Evolutionary conservation across 176 grass and related monocot genomes (phyloP).

Genomic region (Avena insularis): DNA sequence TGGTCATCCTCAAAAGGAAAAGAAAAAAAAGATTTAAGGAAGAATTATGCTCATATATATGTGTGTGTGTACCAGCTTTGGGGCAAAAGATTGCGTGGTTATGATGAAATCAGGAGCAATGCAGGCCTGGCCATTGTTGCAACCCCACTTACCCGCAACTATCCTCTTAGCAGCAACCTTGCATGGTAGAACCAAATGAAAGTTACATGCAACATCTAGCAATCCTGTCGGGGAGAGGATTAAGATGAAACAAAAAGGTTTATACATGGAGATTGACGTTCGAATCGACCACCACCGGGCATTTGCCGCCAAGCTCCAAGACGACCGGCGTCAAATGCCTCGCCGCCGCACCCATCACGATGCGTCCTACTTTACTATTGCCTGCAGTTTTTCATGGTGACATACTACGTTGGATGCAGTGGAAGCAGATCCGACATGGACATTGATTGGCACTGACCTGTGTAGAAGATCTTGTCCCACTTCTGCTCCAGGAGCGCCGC

Average conservation of each 20-base stretch:
- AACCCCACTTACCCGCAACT: slow-evolving; percentile 77
- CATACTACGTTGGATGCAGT: not conserved
- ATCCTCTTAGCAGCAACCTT: slow-evolving; percentile 82
- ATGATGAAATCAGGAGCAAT: slow-evolving; percentile 84
- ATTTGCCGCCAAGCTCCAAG: slow-evolving; percentile 88
- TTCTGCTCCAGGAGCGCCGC: slow-evolving; percentile 73
- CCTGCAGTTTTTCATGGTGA: slow-evolving; percentile 46
- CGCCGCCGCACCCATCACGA: slow-evolving; percentile 64
- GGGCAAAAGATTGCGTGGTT: slow-evolving; percentile 76
- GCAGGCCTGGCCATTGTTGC: slow-evolving; percentile 85
- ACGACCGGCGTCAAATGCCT: slow-evolving; percentile 80
- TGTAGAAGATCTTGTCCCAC: slow-evolving; percentile 95
- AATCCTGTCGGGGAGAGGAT: not conserved
- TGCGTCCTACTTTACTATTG: slow-evolving; percentile 67
- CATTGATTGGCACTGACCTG: slow-evolving; percentile 46
- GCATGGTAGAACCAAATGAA: slow-evolving; percentile 8
- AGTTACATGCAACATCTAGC: not conserved
- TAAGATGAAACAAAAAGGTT: not conserved
- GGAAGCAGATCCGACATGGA: not conserved
- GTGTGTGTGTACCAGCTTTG: slow-evolving; percentile 59
- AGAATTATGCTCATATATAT: not conserved
- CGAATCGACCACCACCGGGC: slow-evolving; percentile 67
- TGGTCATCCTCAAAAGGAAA: not conserved
- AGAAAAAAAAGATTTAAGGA: too few relatives aligned
- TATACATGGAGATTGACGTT: slow-evolving; percentile 65